Evolutionary conservation across 2,329 filamentous ascomycete species (phyloP), one percentile per base, ranked within the genome.

Genomic region (Phialophora tarda): DNA sequence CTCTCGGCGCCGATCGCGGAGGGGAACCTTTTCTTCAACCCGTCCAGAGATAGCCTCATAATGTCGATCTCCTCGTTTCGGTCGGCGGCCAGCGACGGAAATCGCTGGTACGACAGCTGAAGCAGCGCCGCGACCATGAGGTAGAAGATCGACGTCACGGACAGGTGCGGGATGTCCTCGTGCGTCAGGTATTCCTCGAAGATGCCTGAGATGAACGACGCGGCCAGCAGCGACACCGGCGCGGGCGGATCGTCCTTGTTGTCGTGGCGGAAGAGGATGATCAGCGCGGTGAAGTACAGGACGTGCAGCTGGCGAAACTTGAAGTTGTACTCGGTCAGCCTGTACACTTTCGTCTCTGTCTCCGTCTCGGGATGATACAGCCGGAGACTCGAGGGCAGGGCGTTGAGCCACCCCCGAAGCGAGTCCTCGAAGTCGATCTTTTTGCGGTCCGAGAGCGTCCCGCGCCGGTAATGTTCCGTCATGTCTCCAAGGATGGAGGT

Each of bases 321-420:
- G 58, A 69, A 62, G 47, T 69, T 62, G 34, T 71, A 71, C 17
- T 62, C 55, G 30, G 59, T 63, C 32, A 67, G 59, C 14, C 30
- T 60, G 14, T 44, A n/a, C 34, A 14, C 7, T 10, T 41, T 44
- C 4, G 34, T 17, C 14, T 41, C 14, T 4, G 34, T 41, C 14
- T 50, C 57, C 3, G 67, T 65, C 41, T 47, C 50, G 23, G 26
- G 63, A 57, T 66, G 38, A 44, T 66, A 66, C 12, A 71, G 59
- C 12, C 57, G 59, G 2, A 71, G 63, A 14, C 59, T 32, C 11
- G 41, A 41, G 14, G 66, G 69, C 14, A 71, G 32, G 5, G 60
- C 56, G 11, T 78, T 76, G 21, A 77, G 69, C 80, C 79, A 82
- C 23, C 78, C 71, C 66, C 73, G 74, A 3, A 77, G 70, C 1